Evolutionary conservation across 2,329 filamentous ascomycete genomes (phyloP).

Genomic region (Ceratocystis papillata): DNA sequence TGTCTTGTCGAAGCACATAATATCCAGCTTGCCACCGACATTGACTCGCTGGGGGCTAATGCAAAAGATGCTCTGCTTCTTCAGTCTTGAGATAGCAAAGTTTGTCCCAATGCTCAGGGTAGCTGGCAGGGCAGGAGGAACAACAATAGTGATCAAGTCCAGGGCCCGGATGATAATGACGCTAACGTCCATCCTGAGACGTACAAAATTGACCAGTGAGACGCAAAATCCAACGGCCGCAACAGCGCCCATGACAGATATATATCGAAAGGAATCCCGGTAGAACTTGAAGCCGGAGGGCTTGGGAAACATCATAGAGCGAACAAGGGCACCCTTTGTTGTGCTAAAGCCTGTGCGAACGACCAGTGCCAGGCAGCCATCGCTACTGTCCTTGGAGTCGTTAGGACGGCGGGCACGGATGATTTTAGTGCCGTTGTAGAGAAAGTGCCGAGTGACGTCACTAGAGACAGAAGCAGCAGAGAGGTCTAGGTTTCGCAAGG

Average conservation of each 20-base stretch:
- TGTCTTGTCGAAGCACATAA: constrained; percentile 98
- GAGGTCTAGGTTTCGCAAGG: constrained; percentile 64
- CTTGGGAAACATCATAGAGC: constrained; percentile 97
- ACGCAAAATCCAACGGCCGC: constrained; percentile 78
- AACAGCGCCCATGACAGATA: constrained; percentile 86
- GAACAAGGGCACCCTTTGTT: constrained; percentile 87
- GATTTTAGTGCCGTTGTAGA: constrained; percentile 93
- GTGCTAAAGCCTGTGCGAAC: constrained; percentile 94
- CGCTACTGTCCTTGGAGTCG: constrained; percentile 65
- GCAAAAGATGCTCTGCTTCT: constrained; percentile 86
- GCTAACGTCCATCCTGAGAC: constrained; percentile 73
- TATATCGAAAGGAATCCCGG: constrained; percentile 92
- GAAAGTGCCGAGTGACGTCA: constrained; percentile 73
- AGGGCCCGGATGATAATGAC: constrained; percentile 84
- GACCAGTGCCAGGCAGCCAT: constrained; percentile 81
- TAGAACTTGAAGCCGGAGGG: constrained; percentile 99
- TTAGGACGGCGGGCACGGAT: constrained; percentile 82
- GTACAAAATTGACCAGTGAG: constrained; percentile 87
- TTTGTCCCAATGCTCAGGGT: constrained; percentile 94
- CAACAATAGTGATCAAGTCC: constrained; percentile 94
- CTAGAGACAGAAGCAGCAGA: constrained; percentile 72
- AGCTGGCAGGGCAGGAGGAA: constrained; percentile 85
- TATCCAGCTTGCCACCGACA: constrained; percentile 86
- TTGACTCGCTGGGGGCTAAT: constrained; percentile 97
- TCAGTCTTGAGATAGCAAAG: constrained; percentile 79